Conservation (phyloP, 305 asterid species). For the Andrographis paniculata region DNA sequence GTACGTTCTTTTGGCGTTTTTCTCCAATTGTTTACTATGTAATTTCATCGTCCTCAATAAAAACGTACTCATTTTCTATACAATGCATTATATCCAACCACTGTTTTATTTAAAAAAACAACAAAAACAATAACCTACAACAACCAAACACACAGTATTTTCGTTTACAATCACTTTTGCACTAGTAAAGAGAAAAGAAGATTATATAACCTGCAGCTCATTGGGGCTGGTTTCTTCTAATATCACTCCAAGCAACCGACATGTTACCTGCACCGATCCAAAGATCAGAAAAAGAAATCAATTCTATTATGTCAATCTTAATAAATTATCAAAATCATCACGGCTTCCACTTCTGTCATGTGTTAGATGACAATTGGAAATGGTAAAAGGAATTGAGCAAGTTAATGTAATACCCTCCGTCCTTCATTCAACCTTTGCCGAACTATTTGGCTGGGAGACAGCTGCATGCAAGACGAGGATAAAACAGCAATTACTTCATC, state of each 20-base stretch:
- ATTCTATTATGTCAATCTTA: too few species aligned
- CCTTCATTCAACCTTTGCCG: slow-evolving; percentile 85
- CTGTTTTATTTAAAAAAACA: too few species aligned
- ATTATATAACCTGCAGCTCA: slow-evolving; percentile 82
- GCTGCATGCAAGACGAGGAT: slow-evolving; percentile 43
- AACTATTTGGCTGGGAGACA: slow-evolving; percentile 77
- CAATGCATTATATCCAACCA: too few species aligned
- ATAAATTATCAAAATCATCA: slow-evolving; percentile 1
- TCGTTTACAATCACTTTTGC: too few species aligned
- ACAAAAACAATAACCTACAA: too few species aligned
- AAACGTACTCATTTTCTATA: too few species aligned
- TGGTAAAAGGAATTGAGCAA: background rate
- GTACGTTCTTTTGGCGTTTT: too few species aligned
- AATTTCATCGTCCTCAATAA: background rate
- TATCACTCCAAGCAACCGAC: slow-evolving; percentile 78
- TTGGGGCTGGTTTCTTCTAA: slow-evolving; percentile 87
- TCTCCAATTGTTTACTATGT: slow-evolving; percentile 2
- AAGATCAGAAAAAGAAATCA: too few species aligned
- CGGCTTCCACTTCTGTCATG: background rate
- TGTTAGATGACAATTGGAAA: too few species aligned
- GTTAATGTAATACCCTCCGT: slow-evolving; percentile 53
- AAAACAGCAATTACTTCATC: slow-evolving; percentile 3
- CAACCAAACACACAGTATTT: too few species aligned
- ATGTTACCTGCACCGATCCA: slow-evolving; percentile 60
- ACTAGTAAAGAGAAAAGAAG: too few species aligned